Percentiles rank a stretch among this genome's conserved stretches.
Evolutionary conservation across 1,139 yeast species (phyloP).

Genomic region (Oligophagozyma castellii): DNA sequence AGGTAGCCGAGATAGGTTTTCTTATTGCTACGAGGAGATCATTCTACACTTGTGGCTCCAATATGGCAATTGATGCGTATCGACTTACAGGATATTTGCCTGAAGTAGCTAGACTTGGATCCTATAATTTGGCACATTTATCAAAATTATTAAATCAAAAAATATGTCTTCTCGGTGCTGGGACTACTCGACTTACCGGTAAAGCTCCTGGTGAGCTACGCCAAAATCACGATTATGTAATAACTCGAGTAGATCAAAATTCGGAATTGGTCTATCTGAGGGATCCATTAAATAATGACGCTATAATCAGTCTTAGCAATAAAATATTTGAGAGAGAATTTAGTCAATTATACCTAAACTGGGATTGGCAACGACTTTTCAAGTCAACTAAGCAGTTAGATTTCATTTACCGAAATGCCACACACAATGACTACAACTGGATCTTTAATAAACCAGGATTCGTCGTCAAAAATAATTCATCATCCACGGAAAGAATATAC

Average conservation of each 20-base stretch:
- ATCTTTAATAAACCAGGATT: conserved; percentile 37
- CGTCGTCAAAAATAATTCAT: conserved; percentile 28
- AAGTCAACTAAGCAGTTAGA: conserved; percentile 21
- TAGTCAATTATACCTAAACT: conserved; percentile 48
- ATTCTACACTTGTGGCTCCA: conserved; percentile 60
- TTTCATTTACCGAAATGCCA: conserved; percentile 26
- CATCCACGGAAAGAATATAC: conserved; percentile 30
- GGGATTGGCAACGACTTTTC: conserved; percentile 38
- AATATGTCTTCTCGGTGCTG: conserved; percentile 43
- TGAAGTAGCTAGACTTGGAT: conserved; percentile 32
- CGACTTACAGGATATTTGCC: conserved; percentile 65
- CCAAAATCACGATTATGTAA: conserved; percentile 60
- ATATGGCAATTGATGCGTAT: conserved; percentile 63
- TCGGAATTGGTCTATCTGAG: conserved; percentile 27
- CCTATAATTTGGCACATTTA: conserved; percentile 21
- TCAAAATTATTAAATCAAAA: conserved; percentile 26
- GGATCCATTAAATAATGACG: conserved; percentile 38
- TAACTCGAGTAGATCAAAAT: conserved; percentile 26
- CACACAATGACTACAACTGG: conserved; percentile 7
- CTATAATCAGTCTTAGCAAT: conserved; percentile 23
- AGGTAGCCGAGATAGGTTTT: conserved; percentile 63
- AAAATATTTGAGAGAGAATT: conserved; percentile 33
- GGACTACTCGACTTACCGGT: conserved; percentile 41
- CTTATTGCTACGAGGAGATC: conserved; percentile 48
- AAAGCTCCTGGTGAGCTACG: conserved; percentile 23